These are phyloP conservation scores for Oleoguttula mirabilis DNA, from an alignment of 495 filamentous ascomycete genomes.

Conservation along the genomic window DNA sequence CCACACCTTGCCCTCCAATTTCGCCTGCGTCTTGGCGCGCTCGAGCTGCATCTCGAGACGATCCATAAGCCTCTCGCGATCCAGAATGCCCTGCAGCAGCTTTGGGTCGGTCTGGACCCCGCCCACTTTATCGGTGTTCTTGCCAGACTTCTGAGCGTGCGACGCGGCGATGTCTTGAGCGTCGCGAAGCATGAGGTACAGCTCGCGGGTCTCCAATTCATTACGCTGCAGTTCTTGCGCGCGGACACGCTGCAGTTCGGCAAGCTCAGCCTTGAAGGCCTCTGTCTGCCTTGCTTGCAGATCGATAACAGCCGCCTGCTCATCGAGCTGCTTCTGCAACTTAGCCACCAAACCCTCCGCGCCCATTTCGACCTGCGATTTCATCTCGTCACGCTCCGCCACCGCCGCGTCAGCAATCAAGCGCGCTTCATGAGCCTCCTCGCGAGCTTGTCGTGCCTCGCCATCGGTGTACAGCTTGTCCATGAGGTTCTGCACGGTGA, in stretches of 20 bases:
- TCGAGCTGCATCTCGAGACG: constrained; percentile 89
- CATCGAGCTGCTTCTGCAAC: constrained; percentile 82
- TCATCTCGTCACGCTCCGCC: constrained; percentile 94
- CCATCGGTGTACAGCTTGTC: constrained; percentile 94
- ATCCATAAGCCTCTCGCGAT: constrained; percentile 82
- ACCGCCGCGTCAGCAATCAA: constrained; percentile 91
- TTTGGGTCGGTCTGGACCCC: constrained; percentile 37
- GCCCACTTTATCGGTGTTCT: constrained; percentile 44
- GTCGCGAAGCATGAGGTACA: constrained; percentile 97
- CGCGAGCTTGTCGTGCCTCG: constrained; percentile 78
- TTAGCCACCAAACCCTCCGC: constrained; percentile 90
- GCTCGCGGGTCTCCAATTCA: constrained; percentile 86
- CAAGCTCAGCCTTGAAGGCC: constrained; percentile 73
- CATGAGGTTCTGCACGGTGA: constrained; percentile 87
- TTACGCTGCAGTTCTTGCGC: constrained; percentile 89
- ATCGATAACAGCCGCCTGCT: constrained; percentile 81
- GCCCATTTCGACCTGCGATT: constrained; percentile 78
- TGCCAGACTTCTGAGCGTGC: constrained; percentile 46
- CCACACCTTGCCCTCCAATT: constrained; percentile 92
- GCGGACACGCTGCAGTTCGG: constrained; percentile 71
- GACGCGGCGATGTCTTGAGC: constrained; percentile 85
- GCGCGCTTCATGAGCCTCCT: constrained; percentile 77
- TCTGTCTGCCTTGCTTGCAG: constrained; percentile 77
- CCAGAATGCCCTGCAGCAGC: constrained; percentile 83
- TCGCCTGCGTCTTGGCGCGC: constrained; percentile 93